Evolutionary conservation across 495 filamentous ascomycete species (phyloP).

Genomic region (Penicillium egyptiacum): DNA sequence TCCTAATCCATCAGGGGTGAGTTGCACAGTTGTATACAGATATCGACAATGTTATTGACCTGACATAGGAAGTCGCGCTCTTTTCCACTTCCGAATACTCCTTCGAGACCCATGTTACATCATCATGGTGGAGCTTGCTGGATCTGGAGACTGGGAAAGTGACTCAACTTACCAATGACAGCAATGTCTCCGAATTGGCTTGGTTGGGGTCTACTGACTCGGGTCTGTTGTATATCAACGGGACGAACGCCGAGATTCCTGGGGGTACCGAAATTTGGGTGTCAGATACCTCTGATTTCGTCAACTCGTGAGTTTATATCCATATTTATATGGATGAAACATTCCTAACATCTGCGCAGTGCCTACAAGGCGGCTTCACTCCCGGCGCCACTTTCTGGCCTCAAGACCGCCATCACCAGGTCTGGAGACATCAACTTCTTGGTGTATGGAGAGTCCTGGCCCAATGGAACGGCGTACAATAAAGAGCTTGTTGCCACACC

Average conservation of each 20-base stretch:
- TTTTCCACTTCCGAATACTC: conserved; percentile 48
- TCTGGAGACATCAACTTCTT: conserved; percentile 60
- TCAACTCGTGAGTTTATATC: conserved; percentile 22
- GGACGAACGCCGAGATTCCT: conserved; percentile 42
- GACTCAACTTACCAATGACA: conserved; percentile 38
- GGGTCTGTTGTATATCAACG: conserved; percentile 48
- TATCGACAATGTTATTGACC: conserved; percentile 2
- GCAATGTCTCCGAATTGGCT: conserved; percentile 45
- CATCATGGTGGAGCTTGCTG: conserved; percentile 37
- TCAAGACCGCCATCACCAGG: conserved; percentile 60
- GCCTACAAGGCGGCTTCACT: conserved; percentile 59
- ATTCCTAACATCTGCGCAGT: conserved; percentile 10
- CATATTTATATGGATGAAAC: neutral
- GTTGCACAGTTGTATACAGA: conserved; percentile 6
- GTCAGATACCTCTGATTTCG: conserved; percentile 32
- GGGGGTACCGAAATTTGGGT: conserved; percentile 47
- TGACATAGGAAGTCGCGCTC: conserved; percentile 27
- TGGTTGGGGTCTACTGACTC: conserved; percentile 45
- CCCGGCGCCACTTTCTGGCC: conserved; percentile 59
- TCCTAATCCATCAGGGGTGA: conserved; percentile 40
- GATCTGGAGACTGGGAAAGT: conserved; percentile 42
- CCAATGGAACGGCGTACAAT: conserved; percentile 63
- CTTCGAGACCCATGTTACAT: conserved; percentile 39
- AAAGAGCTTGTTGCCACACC: conserved; percentile 54
- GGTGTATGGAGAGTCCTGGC: conserved; percentile 58